Evolutionary conservation across 352 stramenopile genomes (phyloP).

Genomic region (Plasmopara viticola): DNA sequence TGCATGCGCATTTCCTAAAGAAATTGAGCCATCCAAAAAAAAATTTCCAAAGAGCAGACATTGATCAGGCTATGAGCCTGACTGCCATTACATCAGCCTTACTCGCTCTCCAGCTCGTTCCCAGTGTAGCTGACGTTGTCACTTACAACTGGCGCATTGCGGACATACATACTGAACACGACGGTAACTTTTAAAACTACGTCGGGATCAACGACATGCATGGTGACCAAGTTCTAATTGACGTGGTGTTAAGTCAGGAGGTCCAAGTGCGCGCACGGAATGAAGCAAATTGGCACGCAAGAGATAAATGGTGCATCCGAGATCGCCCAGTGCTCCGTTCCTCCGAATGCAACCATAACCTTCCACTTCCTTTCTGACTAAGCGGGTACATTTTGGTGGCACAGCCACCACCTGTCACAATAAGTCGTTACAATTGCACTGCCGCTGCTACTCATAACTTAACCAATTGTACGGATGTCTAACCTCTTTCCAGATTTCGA

Average conservation of each 20-base stretch:
- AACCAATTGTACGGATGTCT: constrained; percentile 2
- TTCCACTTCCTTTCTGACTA: constrained; percentile 28
- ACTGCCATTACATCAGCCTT: no score
- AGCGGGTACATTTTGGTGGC: constrained; percentile 34
- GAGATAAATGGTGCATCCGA: no score
- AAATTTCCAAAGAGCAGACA: no score
- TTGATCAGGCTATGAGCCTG: no score
- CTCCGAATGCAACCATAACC: constrained; percentile 10
- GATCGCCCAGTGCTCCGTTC: constrained; percentile 3
- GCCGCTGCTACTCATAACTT: constrained; percentile 10
- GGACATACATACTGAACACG: constrained; percentile 10
- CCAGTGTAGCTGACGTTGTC: constrained; percentile 14
- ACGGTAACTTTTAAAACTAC: constrained; percentile 16
- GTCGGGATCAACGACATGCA: constrained; percentile 23
- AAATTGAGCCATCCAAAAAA: no score
- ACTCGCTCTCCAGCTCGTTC: no score
- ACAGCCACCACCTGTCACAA: constrained; percentile 25
- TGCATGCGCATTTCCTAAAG: no score
- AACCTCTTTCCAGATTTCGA: no score
- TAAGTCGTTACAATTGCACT: constrained; percentile 34
- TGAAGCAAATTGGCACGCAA: no score
- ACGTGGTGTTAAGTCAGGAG: constrained; percentile 23
- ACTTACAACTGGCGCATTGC: constrained; percentile 28
- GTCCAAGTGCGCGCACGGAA: constrained; percentile 16
- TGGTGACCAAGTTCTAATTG: constrained; percentile 11